phyloP scores from a whole-genome alignment of 2,329 filamentous ascomycete species.

The Pestalotiopsis sp. region DNA sequence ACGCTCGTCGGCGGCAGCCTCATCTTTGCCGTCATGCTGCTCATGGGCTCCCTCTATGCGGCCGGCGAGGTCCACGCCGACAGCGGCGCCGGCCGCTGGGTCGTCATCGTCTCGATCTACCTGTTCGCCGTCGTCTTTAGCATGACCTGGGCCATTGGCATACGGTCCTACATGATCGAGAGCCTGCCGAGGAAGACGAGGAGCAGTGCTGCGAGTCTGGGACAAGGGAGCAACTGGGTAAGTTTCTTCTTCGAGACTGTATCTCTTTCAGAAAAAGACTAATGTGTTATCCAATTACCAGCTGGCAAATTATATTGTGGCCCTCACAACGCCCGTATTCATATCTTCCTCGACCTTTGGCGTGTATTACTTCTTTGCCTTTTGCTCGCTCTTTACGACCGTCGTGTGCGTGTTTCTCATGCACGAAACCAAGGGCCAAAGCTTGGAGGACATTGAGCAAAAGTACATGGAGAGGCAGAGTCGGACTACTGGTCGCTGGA shows the following conservation, averaged over 20 bases:
- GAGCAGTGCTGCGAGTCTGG: constrained; percentile 7
- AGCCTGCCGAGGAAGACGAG: constrained; percentile 10
- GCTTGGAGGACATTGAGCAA: constrained; percentile 39
- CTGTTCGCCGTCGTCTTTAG: constrained; percentile 47
- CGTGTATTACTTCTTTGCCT: constrained; percentile 46
- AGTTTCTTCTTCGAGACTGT: not conserved
- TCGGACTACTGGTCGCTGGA: constrained; percentile 13
- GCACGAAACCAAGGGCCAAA: constrained; percentile 42
- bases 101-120: constrained; percentile 52
- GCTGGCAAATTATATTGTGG: constrained; percentile 45
- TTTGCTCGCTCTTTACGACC: constrained; percentile 37
- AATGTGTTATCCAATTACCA: constrained; percentile 12
- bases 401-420: constrained; percentile 37
- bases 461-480: constrained; percentile 17
- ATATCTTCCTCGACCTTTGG: constrained; percentile 39
- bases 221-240: constrained; percentile 9
- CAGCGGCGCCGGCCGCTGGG: constrained; percentile 43
- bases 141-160: constrained; percentile 51
- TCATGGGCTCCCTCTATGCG: constrained; percentile 54
- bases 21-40: constrained; percentile 50
- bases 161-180: constrained; percentile 44
- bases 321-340: constrained; percentile 42
- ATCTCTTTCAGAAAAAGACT: not conserved
- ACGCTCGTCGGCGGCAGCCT: constrained; percentile 52
- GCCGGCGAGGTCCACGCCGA: constrained; percentile 36